Base-by-base conservation (phyloP, 2,329 filamentous ascomycete genomes). In the Immersiporthe knoxdaviesiana region DNA sequence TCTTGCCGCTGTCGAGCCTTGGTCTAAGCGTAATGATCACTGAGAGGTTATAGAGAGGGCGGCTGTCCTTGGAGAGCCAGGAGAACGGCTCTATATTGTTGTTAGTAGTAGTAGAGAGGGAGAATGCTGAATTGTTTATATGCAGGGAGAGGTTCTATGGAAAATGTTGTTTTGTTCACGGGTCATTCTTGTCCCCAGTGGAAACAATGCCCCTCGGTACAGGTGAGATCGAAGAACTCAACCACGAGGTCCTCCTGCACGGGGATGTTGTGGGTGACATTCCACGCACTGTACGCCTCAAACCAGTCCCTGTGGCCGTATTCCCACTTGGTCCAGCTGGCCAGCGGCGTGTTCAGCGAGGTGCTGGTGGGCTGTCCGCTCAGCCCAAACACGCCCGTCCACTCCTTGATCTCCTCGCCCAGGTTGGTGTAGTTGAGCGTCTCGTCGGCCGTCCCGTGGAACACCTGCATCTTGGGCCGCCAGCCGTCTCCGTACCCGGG, bases 391-490 rank as follows among this genome's bases (percentile, higher is more conserved):
- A 83, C 79, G 0, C 78, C 79, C 0, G 82, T 81, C 85, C 85
- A 87, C 74, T 85, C 76, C 78, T 87, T 86, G 69, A 85, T 78
- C 72, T 83, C 83, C 77, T 89, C 86, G 6, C 81, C 76, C 71
- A 85, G 87, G 74, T 88, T 87, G 63, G 79, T 78, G 35, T 84
- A 85, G 56, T 82, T 79, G 1, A 89, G 77, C 5, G 82, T 82
- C 41, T 82, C 79, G 71, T 89, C 87, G 0, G 72, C 74, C 4
- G 82, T 84, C 12, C 87, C 87, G 74, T 89, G 87, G 75, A 85
- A 85, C 54, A 89, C 80, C 76, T 88, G 85, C 79, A 89, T 81
- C 73, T 84, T 85, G 0, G 87, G 87, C 16, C 85, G 77, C 63
- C 82, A 79, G 0, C 85, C 84, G 21, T 56, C 67, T 2, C 3